Conservation (phyloP, 306 rosid genomes). For the Ammopiptanthus mongolicus region DNA sequence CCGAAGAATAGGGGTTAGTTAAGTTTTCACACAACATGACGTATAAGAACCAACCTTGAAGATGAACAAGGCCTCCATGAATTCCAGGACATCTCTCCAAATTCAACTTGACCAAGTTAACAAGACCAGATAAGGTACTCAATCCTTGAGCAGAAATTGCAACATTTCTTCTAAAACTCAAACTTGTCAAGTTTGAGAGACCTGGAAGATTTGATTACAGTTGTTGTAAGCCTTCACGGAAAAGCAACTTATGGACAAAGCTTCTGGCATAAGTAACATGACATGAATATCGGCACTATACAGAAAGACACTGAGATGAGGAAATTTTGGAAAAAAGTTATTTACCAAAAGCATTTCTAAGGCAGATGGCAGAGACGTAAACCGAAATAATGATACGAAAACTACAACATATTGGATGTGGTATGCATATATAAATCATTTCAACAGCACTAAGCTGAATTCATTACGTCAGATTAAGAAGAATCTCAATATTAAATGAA, state of each 20-base stretch:
- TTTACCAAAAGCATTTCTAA: not conserved
- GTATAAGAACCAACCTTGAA: slow-evolving; percentile 53
- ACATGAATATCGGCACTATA: not conserved
- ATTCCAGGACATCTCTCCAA: slow-evolving; percentile 85
- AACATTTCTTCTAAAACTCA: slow-evolving; percentile 82
- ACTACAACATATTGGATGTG: not conserved
- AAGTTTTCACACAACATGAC: not conserved
- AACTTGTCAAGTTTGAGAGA: slow-evolving; percentile 67
- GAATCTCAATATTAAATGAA: too few species aligned
- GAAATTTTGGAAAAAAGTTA: not conserved
- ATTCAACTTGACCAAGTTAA: slow-evolving; percentile 79
- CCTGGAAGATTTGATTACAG: slow-evolving; percentile 45
- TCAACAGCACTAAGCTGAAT: too few species aligned
- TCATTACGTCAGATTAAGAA: too few species aligned
- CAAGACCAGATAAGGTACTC: slow-evolving; percentile 56
- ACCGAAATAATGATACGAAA: not conserved
- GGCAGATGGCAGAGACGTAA: not conserved
- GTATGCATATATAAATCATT: too few species aligned
- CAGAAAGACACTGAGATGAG: not conserved
- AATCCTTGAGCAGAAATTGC: slow-evolving; percentile 80
- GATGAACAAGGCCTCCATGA: slow-evolving; percentile 82
- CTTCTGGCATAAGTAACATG: not conserved
- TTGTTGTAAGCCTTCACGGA: slow-evolving; percentile 10
- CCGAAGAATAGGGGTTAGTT: not conserved
- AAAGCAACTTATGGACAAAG: not conserved